Evolutionary conservation across 1,284 basidiomycete genomes (phyloP), one percentile per base, ranked within the genome.

Genomic region (Ganoderma multipileum): DNA sequence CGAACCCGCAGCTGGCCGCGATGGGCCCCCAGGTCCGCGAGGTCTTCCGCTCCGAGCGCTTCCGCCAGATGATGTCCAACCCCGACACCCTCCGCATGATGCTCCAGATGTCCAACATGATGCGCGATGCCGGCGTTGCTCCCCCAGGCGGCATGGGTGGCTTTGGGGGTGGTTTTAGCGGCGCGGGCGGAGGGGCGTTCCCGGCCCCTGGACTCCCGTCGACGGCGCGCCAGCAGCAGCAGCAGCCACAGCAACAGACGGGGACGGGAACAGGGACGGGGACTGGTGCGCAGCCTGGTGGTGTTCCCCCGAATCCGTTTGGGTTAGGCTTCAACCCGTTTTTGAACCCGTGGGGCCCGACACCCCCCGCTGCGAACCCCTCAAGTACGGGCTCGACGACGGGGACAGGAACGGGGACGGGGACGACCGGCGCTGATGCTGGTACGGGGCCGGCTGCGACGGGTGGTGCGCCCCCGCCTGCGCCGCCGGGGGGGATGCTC

Each of bases 41-140:
- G 73, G 85, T 94, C 68, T 92, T 97, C 82, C 89, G 92, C 76
- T 92, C 89, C 76, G 91, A 92, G n/a, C 84, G 89, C 70, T 94
- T 96, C 81, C 83, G 93, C 62, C 86, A 94, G 76, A 91, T 96
- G 89, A 87, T 96, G 91, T 88, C 93, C 8, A 92, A 95, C 78
- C 95, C 95, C 0, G 89, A 95, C 66, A 83, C 84, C n/a, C 83
- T 95, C 69, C 88, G 91, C 66, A 85, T 88, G 74, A 94, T 96
- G 91, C 85, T 96, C 76, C 92, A 91, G 76, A 94, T 95, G 92
- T 89, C 91, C 2, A 78, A 83, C 18, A 76, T 86, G 80, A 81
- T 94, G 75, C 84, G 85, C 57, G 84, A 83, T 42, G 73, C 76
- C 18, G 78, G 78, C 62, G 68, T 79, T 8, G 79, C 76, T 26